Evolutionary conservation across 176 grass and related monocot species (phyloP), one percentile per base, ranked within the genome.

Genomic region (Carex littledalei): DNA sequence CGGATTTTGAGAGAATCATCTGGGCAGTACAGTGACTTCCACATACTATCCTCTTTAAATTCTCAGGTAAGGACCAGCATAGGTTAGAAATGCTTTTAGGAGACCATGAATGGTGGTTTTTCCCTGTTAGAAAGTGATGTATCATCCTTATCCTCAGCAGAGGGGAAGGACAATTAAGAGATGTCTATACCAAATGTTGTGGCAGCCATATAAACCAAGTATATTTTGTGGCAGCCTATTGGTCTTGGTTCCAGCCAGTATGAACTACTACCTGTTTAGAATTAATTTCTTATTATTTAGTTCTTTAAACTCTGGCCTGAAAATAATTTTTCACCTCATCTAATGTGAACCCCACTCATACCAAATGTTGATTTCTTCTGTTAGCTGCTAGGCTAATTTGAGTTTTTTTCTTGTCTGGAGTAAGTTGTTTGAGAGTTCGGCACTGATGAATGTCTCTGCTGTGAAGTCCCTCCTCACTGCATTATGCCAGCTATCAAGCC

Each of bases 41-140:
- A 98, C 86, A 98, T 98, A 81, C 89, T 98, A 14, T 98, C 95
- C 57, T 98, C 95, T 89, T 90, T 98, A 84, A 95, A 98, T 95
- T 95, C 95, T 92, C 95, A 98, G 95, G 95, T 98, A 66, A 84
- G 91, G 79, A 87, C 57, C 79, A 52, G 52, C 49, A 56, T 34
- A 78, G 47, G 52, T 56, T 78, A 78, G 14, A 81, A 63, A 64
- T 41, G 3, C 21, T 26, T 64, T 81, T 64, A 26, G 64, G 39
- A 81, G n/a, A 47, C 24, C 34, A 26, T 64, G 57, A 81, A 63
- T 81, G 56, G 12, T 62, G 32, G 35, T 81, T 47, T 81, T 43
- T 55, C 17, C 31, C 79, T 61, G 34, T 81, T 47, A 87, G 73
- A 73, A 63, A 75, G 18, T 41, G 73, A 20, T 10, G 39, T 62